Base-by-base conservation (phyloP, 2,329 filamentous ascomycete genomes). In the Beauveria scarabaeidicola region DNA sequence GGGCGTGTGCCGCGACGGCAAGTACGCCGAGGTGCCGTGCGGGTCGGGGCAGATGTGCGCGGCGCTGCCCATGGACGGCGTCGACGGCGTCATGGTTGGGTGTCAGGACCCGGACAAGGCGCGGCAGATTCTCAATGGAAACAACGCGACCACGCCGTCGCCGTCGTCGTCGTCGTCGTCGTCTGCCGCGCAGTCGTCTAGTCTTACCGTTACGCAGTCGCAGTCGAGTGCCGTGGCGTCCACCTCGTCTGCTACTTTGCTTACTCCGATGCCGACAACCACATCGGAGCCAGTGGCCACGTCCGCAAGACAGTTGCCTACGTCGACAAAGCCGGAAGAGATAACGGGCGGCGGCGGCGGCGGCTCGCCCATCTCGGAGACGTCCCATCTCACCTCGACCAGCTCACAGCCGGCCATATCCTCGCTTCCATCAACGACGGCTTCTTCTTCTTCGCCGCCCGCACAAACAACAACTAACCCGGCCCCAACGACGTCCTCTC, bases 51-150 rank as follows among this genome's bases (percentile, higher is more conserved):
- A 69, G 50, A 68, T 71, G 52, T 86, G 83, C 68, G 79, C 77
- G 52, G 83, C 80, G 2, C 68, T 85, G 62, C 83, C 83, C 0
- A 77, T 83, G 74, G 76, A 74, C 41, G 76, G 69, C 11, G 74
- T 73, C 0, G 65, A 66, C 0, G 82, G 81, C 3, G 78, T 82
- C 10, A 67, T 73, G 57, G 70, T 86, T 25, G 75, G 73, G 3
- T 86, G 83, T 62, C 71, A 72, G 29, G 70, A 77, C 52, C 65
- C 69, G 10, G 66, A 66, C 3, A 68, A 70, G 2, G 82, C 80
- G 0, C 66, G 71, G 46, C 68, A 65, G 4, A 70, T 81, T 8
- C 69, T 85, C 3, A 78, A 76, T 8, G 58, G 52, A 5, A 46
- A 19, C 6, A 19, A 36, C 15, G 4, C 32, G 32, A 32, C 17